Evolutionary conservation across 768 basidiomycete species (phyloP), one percentile per base, ranked within the genome.

Genomic region (Mycena indigotica): DNA sequence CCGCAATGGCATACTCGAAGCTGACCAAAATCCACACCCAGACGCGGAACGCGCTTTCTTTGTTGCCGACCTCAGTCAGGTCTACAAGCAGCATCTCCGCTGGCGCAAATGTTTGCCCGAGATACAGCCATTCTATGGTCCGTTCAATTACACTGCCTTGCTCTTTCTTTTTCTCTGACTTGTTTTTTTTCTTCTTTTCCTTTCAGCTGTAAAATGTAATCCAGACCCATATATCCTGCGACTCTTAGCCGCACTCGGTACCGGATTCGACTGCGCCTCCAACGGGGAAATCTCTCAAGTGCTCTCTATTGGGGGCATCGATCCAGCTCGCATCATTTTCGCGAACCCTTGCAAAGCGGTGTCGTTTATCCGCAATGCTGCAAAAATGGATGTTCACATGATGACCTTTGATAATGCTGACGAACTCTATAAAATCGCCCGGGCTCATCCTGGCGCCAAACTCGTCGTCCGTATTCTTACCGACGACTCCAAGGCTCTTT

Each of bases 331-430:
- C 56, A 90, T 99, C 79, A 93, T 98, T 69, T 99, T 94, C 67
- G 97, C 97, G 62, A 99, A 99, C 75, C 97, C 97, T 0, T 98
- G 97, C 87, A 99, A 99, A 76, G 92, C 97, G 2, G 81, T 84
- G 12, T 96, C 94, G 0, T 98, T 95, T 77, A 82, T 99, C 66
- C 90, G 95, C 49, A 84, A 85, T 65, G 91, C 97, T 16, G 86
- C 87, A 39, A 85, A 82, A 65, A 73, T 78, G 28, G 87, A 90
- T 21, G 95, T 98, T 52, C 83, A 93, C 69, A 86, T 83, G 76
- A 97, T 98, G 96, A 98, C 96, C 4, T 99, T 99, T 70, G 97
- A 99, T 78, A 99, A 98, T 73, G 83, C 84, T 38, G 97, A 99
- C 75, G 97, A 99, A 71, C 77, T 99, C 17, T 83, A 89, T 84